phyloP scores from a whole-genome alignment of 805 yeast genomes.

The Pichia phayaonensis region DNA sequence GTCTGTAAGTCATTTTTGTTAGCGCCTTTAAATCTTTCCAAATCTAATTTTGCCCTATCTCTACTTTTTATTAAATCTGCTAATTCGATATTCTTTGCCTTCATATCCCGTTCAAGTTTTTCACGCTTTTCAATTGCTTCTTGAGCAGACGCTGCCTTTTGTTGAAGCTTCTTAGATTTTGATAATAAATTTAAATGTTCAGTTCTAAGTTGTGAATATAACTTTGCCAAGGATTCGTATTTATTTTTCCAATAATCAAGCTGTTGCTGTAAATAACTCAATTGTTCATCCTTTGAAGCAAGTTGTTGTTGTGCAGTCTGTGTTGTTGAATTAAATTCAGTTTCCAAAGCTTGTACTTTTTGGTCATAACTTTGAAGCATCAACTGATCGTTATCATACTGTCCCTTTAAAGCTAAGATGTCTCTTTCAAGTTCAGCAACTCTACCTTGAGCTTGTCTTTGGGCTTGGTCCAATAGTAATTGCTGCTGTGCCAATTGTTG shows the following conservation, averaged over 20 bases:
- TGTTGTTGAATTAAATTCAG: constrained; percentile 54
- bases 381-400: constrained; percentile 78
- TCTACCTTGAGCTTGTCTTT: constrained; percentile 68
- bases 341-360: constrained; percentile 73
- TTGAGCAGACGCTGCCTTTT: constrained; percentile 82
- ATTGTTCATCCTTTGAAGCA: constrained; percentile 67
- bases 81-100: constrained; percentile 76
- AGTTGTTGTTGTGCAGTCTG: constrained; percentile 65
- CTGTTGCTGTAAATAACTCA: constrained; percentile 64
- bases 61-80: constrained; percentile 87
- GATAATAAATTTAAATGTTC: constrained; percentile 78
- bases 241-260: constrained; percentile 72
- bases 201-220: constrained; percentile 85
- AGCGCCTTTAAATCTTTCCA: constrained; percentile 60
- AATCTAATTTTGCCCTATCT: constrained; percentile 77
- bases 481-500: constrained; percentile 70
- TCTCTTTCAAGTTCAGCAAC: constrained; percentile 80
- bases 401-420: constrained; percentile 62
- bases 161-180: constrained; percentile 73
- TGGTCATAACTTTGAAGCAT: constrained; percentile 82
- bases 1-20: constrained; percentile 59
- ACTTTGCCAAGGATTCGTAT: constrained; percentile 81
- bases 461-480: constrained; percentile 55
- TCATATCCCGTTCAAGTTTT: constrained; percentile 71
- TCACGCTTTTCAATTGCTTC: constrained; percentile 83